Percentiles rank a stretch among this genome's conserved stretches.
Evolutionary conservation across 495 filamentous ascomycete genomes (phyloP).

Genomic region (Penicillium bialowiezense): DNA sequence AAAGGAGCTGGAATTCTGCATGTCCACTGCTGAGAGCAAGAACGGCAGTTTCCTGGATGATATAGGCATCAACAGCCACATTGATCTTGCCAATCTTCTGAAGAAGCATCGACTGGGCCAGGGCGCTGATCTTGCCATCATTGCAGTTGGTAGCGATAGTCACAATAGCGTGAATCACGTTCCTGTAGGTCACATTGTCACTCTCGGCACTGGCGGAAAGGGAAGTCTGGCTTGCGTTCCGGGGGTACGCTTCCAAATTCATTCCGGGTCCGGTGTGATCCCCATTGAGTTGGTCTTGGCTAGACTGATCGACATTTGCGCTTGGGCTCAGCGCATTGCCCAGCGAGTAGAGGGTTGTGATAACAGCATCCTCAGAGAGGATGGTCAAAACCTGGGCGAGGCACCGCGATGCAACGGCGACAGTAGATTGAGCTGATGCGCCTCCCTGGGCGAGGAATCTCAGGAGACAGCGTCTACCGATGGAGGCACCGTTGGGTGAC

Average conservation of each 20-base stretch:
- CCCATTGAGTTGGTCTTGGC: slow-evolving; percentile 27
- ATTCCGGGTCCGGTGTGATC: slow-evolving; percentile 25
- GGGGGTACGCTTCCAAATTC: slow-evolving; percentile 42
- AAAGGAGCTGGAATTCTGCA: slow-evolving; percentile 75
- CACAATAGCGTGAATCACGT: slow-evolving; percentile 85
- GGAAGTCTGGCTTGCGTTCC: slow-evolving; percentile 76
- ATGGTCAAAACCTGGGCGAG: slow-evolving; percentile 74
- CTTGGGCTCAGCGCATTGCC: slow-evolving; percentile 85
- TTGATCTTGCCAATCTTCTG: slow-evolving; percentile 88
- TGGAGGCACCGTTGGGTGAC: slow-evolving; percentile 67
- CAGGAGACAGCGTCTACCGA: slow-evolving; percentile 76
- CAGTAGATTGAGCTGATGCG: slow-evolving; percentile 57
- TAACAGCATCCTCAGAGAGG: slow-evolving; percentile 87
- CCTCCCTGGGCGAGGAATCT: slow-evolving; percentile 77
- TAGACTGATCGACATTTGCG: slow-evolving; percentile 34
- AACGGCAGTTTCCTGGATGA: slow-evolving; percentile 75
- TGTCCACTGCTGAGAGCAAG: slow-evolving; percentile 72
- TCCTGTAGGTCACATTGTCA: slow-evolving; percentile 71
- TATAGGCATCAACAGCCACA: slow-evolving; percentile 70
- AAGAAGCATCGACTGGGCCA: slow-evolving; percentile 92
- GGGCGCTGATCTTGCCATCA: slow-evolving; percentile 87
- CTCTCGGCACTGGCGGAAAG: slow-evolving; percentile 68
- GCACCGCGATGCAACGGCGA: slow-evolving; percentile 73
- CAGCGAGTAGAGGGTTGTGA: slow-evolving; percentile 90
- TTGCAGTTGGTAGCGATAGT: slow-evolving; percentile 74